Percentiles rank a stretch among this genome's conserved stretches.
Conservation (phyloP, 1,284 basidiomycete species). For the Tilletia horrida region DNA sequence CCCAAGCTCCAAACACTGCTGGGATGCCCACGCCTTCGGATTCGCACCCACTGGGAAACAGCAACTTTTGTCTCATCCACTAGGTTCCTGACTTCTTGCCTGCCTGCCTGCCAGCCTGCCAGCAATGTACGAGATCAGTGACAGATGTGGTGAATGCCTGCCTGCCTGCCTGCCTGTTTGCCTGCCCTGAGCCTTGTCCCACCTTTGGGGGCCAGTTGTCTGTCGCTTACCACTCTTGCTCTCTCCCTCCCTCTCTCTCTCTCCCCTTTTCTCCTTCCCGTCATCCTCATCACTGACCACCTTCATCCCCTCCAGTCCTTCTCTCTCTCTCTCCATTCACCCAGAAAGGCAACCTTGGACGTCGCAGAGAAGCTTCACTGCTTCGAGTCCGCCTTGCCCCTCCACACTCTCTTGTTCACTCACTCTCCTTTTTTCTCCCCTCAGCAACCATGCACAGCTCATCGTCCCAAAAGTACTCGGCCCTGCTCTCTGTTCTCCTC, state of each 20-base stretch:
- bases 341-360: not conserved
- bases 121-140: too few relatives aligned
- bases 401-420: not conserved
- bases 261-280: not conserved
- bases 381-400: not conserved
- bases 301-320: not conserved
- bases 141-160: too few relatives aligned
- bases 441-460: too few relatives aligned
- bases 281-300: not conserved
- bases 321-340: not conserved
- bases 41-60: too few relatives aligned
- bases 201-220: not conserved
- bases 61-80: too few relatives aligned
- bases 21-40: too few relatives aligned
- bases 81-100: too few relatives aligned
- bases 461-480: too few relatives aligned
- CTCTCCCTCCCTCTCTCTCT: not conserved
- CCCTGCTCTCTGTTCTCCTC: not conserved
- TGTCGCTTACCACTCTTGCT: not conserved
- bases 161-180: not conserved
- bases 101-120: too few relatives aligned
- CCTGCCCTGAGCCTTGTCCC: not conserved
- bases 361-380: not conserved
- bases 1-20: too few relatives aligned
- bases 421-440: not conserved